Base-by-base conservation (phyloP, 1,139 yeast genomes). In the Magnusiomyces suaveolens region DNA sequence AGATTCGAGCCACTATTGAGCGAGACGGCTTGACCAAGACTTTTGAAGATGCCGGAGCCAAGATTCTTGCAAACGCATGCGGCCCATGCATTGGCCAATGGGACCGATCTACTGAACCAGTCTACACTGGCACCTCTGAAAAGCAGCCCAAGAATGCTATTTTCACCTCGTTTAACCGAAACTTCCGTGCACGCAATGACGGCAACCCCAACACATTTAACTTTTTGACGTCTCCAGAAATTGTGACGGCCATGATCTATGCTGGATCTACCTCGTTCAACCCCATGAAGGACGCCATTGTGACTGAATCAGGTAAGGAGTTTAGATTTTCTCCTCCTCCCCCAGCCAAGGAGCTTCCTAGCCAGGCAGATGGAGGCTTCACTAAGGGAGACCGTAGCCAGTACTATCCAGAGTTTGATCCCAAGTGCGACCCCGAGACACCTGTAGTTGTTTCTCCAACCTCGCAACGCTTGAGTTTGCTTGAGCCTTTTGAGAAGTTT, bases 31-130 rank as follows among this genome's bases (percentile, higher is more conserved):
- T 86, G 61, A 81, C 86, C 55, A 79, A 84, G 47, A 82, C 85
- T 43, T 88, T 92, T 68, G 83, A 84, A 68, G 78, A 83, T 51
- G 85, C 83, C 64, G 97, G 97, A 55, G 97, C 96, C 52, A 77
- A 81, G 54, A 96, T 92, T 20, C 76, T 92, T 61, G 96, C 97
- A 47, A 92, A 92, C 67, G 98, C 98, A n/a, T 92, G 98, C 76
- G 98, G 98, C 57, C 98, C 97, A 60, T 92, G 98, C 77, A 92
- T 92, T 66, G 98, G 98, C 53, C 97, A 92, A 75, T 92, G 98
- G 98, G 96, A 79, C 76, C 67, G 97, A n/a, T n/a, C n/a, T n/a
- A n/a, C n/a, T 47, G 80, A 82, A 52, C 67, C 66, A 43, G 98
- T 97, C 58, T 84, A 81, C 56, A 97, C 90, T 70, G 90, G 89